Evolutionary conservation across 768 basidiomycete genomes (phyloP).

Genomic region (Calocera cornea): DNA sequence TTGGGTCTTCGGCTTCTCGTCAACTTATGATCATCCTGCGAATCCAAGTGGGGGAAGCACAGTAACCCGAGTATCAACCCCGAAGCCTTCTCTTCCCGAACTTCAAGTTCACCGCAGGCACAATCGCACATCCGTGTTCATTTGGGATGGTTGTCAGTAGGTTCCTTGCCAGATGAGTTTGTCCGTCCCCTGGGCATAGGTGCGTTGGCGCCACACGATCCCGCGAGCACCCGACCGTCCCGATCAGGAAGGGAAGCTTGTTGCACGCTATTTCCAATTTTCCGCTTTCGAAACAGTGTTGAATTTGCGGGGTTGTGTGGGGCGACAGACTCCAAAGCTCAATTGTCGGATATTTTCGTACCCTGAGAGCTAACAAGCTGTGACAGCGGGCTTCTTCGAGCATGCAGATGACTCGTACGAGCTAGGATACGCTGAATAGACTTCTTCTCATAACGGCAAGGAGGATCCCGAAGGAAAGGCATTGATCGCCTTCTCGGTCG

Average conservation of each 20-base stretch:
- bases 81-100: too few relatives aligned
- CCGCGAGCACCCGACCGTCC: neutral
- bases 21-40: too few relatives aligned
- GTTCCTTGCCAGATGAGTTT: too few relatives aligned
- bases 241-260: neutral
- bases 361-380: neutral
- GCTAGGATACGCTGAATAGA: neutral
- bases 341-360: neutral
- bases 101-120: too few relatives aligned
- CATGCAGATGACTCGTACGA: neutral
- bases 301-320: neutral
- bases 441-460: neutral
- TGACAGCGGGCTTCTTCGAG: neutral
- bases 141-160: too few relatives aligned
- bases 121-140: too few relatives aligned
- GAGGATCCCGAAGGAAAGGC: neutral
- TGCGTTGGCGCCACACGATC: neutral
- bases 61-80: too few relatives aligned
- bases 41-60: too few relatives aligned
- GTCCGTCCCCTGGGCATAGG: too few relatives aligned
- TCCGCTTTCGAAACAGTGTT: neutral
- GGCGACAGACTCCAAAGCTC: neutral
- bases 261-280: neutral
- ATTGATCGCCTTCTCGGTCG: neutral
- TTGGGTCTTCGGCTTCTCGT: too few relatives aligned